Conservation (phyloP, 2,329 filamentous ascomycete genomes). For the Xylaria polymorpha region DNA sequence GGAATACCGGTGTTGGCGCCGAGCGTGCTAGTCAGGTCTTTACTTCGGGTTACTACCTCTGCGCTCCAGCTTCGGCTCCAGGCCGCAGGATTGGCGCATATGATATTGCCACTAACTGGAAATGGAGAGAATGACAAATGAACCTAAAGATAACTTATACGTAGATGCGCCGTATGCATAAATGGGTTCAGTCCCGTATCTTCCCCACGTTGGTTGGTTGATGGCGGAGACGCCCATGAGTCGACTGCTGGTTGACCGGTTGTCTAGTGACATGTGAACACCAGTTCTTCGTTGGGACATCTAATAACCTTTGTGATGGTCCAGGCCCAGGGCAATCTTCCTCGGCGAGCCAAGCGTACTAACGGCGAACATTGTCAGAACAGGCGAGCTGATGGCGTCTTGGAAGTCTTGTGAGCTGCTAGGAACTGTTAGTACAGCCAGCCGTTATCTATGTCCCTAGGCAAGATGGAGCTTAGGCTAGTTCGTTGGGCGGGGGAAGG, state of each 20-base stretch:
- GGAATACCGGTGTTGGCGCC: constrained; percentile 20
- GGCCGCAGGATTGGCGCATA: constrained; percentile 18
- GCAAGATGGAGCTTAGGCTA: constrained; percentile 22
- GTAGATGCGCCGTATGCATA: background rate
- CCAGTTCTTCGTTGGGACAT: background rate
- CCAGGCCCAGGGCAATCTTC: background rate
- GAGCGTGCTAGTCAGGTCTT: constrained; percentile 2
- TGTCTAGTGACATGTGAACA: background rate
- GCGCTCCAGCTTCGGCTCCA: constrained; percentile 15
- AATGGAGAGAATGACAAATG: constrained; percentile 27
- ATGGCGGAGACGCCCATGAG: background rate
- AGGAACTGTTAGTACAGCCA: background rate
- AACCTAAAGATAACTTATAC: background rate
- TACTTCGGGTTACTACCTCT: background rate
- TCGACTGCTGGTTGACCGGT: background rate
- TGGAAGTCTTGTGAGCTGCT: constrained; percentile 8
- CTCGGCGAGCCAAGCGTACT: background rate
- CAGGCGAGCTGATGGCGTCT: background rate
- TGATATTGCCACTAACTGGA: constrained; percentile 20
- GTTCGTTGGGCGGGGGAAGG: constrained; percentile 2
- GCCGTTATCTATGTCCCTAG: constrained; percentile 31
- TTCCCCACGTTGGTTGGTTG: constrained; percentile 10
- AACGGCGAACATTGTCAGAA: constrained; percentile 7
- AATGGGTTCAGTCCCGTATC: constrained; percentile 6
- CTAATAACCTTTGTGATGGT: background rate